Evolutionary conservation across 345 rosid species (phyloP).

Genomic region (Eucalyptus curtisii): DNA sequence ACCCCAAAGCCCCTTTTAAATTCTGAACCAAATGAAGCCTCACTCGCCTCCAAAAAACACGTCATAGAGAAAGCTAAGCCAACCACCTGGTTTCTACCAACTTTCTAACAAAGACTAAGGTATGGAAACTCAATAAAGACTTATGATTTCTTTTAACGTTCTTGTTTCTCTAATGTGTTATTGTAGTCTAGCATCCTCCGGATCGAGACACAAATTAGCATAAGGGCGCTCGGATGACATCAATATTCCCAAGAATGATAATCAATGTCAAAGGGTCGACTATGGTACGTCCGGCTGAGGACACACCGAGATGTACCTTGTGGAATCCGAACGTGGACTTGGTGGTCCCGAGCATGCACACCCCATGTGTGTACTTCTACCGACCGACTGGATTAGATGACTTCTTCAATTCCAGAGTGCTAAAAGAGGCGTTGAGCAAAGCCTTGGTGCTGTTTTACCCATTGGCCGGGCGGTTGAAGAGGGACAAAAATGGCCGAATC

Average conservation of each 20-base stretch:
- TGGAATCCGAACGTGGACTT: constrained; percentile 91
- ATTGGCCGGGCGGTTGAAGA: constrained; percentile 30
- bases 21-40: neutral
- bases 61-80: neutral
- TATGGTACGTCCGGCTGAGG: constrained; percentile 60
- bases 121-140: neutral
- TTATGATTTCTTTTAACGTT: neutral
- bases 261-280: constrained; percentile 58
- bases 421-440: constrained; percentile 61
- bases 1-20: too few relatives aligned
- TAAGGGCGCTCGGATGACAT: neutral
- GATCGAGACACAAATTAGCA: neutral
- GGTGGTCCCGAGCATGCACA: constrained; percentile 80
- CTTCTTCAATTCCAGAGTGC: constrained; percentile 51
- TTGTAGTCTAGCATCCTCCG: neutral
- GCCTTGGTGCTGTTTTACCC: constrained; percentile 82
- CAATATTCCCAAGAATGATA: constrained; percentile 18
- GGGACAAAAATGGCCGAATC: constrained; percentile 31
- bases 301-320: constrained; percentile 37
- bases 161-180: neutral
- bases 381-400: constrained; percentile 43
- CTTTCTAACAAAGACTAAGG: neutral
- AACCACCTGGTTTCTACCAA: neutral
- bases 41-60: neutral
- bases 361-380: constrained; percentile 91